phyloP scores from a whole-genome alignment of 2,329 filamentous ascomycete genomes.

The Fusarium chlamydosporum region DNA sequence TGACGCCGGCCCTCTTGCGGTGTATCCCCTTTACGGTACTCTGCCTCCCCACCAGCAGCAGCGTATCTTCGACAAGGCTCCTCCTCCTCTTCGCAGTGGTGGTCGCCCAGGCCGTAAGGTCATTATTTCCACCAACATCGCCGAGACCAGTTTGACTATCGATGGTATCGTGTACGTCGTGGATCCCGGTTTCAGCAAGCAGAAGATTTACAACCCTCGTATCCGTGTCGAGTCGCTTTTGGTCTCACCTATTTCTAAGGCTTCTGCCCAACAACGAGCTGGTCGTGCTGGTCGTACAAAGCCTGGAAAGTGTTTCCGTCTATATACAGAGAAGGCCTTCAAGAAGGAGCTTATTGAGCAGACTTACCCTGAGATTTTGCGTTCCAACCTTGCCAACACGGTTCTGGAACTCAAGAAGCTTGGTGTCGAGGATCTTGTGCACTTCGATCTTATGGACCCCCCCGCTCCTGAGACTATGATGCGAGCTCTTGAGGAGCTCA shows the following conservation, averaged over 20 bases:
- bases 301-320: conserved; percentile 96
- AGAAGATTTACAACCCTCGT: conserved; percentile 98
- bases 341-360: conserved; percentile 98
- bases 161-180: conserved; percentile 99
- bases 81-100: conserved; percentile 77
- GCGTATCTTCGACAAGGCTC: conserved; percentile 92
- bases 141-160: conserved; percentile 96
- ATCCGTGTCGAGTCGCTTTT: conserved; percentile 96
- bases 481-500: conserved; percentile 96
- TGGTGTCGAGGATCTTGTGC: conserved; percentile 93
- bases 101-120: conserved; percentile 92
- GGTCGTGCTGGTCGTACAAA: conserved; percentile 99
- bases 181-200: conserved; percentile 99
- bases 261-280: conserved; percentile 95
- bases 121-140: conserved; percentile 97
- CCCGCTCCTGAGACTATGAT: conserved; percentile 98
- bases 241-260: conserved; percentile 98
- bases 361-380: conserved; percentile 94
- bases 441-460: conserved; percentile 99
- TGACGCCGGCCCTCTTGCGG: conserved; percentile 87
- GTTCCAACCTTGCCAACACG: conserved; percentile 94
- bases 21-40: conserved; percentile 95
- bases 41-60: conserved; percentile 94
- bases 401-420: conserved; percentile 98
- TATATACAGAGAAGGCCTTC: conserved; percentile 96